Conservation (phyloP, 495 filamentous ascomycete species). For the Penicillium salamii region DNA sequence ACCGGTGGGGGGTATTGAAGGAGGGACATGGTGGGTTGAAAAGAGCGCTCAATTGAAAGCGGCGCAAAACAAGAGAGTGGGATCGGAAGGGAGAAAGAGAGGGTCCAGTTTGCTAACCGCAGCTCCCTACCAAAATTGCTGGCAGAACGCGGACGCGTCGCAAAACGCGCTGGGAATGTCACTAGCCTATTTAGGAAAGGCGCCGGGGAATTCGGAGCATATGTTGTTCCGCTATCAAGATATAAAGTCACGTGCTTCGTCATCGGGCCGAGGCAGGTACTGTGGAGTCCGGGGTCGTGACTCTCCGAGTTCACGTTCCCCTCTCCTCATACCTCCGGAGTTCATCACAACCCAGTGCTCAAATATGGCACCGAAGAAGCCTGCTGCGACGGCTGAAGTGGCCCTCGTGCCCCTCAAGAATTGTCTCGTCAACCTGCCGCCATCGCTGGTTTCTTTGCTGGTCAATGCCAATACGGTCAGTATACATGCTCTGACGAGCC, state of each 20-base stretch:
- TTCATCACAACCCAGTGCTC: constrained; percentile 14
- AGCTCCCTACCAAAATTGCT: constrained; percentile 6
- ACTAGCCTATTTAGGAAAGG: constrained; percentile 3
- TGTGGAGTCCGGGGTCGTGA: constrained; percentile 30
- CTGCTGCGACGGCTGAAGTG: constrained; percentile 70
- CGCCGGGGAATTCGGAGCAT: constrained; percentile 29
- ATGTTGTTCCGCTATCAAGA: constrained; percentile 27
- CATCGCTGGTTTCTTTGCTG: constrained; percentile 77
- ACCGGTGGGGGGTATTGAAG: constrained; percentile 70
- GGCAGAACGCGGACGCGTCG: constrained; percentile 29
- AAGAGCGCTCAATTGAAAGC: constrained; percentile 15
- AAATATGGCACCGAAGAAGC: constrained; percentile 65
- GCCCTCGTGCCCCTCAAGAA: constrained; percentile 82
- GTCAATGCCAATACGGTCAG: constrained; percentile 85
- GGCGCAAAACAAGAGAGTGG: constrained; percentile 26
- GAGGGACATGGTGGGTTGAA: constrained; percentile 65
- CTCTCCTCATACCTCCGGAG: constrained; percentile 9
- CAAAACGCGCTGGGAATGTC: constrained; percentile 19
- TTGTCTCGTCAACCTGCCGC: constrained; percentile 89
- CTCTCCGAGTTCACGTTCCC: constrained; percentile 17
- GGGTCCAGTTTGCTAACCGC: constrained; percentile 15
- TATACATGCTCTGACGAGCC: not conserved
- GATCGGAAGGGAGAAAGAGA: constrained; percentile 13
- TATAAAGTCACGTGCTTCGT: not conserved
- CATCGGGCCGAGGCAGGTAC: constrained; percentile 11